Evolutionary conservation across 2,329 filamentous ascomycete genomes (phyloP), one percentile per base, ranked within the genome.

Genomic region (Teratosphaeria gauchensis): DNA sequence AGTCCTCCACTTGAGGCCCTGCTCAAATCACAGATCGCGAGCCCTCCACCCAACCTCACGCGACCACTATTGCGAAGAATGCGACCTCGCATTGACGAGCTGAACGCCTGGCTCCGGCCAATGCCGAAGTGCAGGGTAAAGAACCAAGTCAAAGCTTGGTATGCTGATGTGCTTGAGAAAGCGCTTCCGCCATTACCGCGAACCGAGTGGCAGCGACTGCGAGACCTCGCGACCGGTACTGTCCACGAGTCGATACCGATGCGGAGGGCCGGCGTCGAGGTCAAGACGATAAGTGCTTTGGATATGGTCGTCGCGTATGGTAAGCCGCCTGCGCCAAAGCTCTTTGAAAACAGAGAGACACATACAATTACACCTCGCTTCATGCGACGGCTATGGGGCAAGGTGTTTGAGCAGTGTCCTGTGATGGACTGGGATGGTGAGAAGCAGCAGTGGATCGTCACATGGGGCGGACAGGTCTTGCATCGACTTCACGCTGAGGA

Each of bases 331-430:
- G 24, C 12, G 54, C 24, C 59, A 42, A 28, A 28, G 54, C 54
- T 54, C 12, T 64, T 65, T 16, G 11, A 16, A 4, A 65, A 65
- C 19, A 21, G 58, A 16, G 56, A 68, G 21, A 63, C 58, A 61
- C 74, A 75, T 56, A 61, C 55, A n/a, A 68, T 80, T 35, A 78
- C 72, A 1, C 61, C 68, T 11, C 72, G 75, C 9, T 75, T 72
- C 58, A 80, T 81, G 78, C 69, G 69, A 56, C 71, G 77, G 33
- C 61, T 80, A 16, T 81, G 78, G 70, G 63, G 67, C 4, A 68
- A 66, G 28, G 65, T 80, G 6, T 74, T 79, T 56, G 61, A 60
- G 2, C 70, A 75, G 57, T 76, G 74, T 65, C 75, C 77, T 46
- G 68, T 74, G 53, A 71, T 79, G 65, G 69, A 71, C 9, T 77